These are phyloP conservation scores for Fusarium sp. DNA, from an alignment of 2,329 filamentous ascomycete species.

Conservation along the genomic window DNA sequence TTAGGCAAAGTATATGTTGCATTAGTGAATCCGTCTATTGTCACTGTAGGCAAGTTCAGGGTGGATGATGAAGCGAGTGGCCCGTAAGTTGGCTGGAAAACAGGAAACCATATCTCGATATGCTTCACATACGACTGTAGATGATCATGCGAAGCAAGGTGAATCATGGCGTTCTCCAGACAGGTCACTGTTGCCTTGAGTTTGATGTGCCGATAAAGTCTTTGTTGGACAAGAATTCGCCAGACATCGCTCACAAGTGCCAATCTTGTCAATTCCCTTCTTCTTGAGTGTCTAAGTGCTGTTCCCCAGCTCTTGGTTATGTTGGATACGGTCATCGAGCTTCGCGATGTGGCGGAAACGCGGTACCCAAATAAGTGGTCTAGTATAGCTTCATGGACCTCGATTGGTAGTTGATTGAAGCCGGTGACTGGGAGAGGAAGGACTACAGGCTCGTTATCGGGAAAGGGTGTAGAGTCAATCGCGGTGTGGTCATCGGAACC, in stretches of 20 bases:
- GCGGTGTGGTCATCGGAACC: constrained; percentile 35
- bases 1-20: constrained; percentile 70
- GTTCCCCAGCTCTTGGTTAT: constrained; percentile 72
- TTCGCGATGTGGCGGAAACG: constrained; percentile 70
- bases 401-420: constrained; percentile 70
- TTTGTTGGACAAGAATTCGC: constrained; percentile 76
- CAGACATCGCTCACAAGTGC: constrained; percentile 73
- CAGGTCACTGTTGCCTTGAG: constrained; percentile 77
- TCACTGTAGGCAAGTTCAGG: constrained; percentile 64
- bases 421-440: constrained; percentile 48
- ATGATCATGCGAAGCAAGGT: constrained; percentile 70
- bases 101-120: constrained; percentile 82
- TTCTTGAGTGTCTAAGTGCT: constrained; percentile 73
- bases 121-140: constrained; percentile 76
- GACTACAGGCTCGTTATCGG: constrained; percentile 33
- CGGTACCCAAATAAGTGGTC: constrained; percentile 79
- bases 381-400: constrained; percentile 79
- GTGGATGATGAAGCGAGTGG: constrained; percentile 58
- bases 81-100: constrained; percentile 71
- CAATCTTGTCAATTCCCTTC: constrained; percentile 75
- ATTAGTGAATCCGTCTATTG: constrained; percentile 66
- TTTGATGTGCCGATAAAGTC: constrained; percentile 81
- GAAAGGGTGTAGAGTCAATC: constrained; percentile 30
- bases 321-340: constrained; percentile 65
- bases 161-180: constrained; percentile 68